Evolutionary conservation across 768 basidiomycete species (phyloP).

Genomic region (Suillus brevipes): DNA sequence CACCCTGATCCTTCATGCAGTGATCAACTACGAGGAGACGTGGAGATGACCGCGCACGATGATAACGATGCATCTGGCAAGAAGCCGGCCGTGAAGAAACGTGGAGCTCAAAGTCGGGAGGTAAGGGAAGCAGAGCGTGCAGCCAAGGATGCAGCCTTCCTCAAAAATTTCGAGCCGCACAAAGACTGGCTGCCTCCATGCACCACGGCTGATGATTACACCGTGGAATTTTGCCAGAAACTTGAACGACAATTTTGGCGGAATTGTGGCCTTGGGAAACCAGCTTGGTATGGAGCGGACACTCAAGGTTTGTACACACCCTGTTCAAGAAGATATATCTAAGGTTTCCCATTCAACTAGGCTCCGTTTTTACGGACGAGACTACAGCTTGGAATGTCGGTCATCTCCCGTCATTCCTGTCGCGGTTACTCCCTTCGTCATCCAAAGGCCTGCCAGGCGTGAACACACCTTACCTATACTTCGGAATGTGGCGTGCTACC

Average conservation of each 20-base stretch:
- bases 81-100: slow-evolving; percentile 41
- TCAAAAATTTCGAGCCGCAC: slow-evolving; percentile 69
- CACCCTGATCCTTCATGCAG: slow-evolving; percentile 9
- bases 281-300: slow-evolving; percentile 99
- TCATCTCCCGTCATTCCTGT: slow-evolving; percentile 81
- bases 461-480: slow-evolving; percentile 96
- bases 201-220: slow-evolving; percentile 77
- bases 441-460: slow-evolving; percentile 85
- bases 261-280: slow-evolving; percentile 80
- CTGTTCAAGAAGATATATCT: not conserved
- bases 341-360: slow-evolving; percentile 30
- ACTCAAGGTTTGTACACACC: slow-evolving; percentile 65
- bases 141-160: slow-evolving; percentile 52
- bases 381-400: slow-evolving; percentile 95
- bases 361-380: slow-evolving; percentile 70
- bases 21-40: slow-evolving; percentile 11
- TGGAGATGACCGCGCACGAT: slow-evolving; percentile 11
- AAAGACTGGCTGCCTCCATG: slow-evolving; percentile 79
- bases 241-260: slow-evolving; percentile 93
- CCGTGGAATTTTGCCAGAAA: slow-evolving; percentile 81
- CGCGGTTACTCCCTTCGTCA: slow-evolving; percentile 70
- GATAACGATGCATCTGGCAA: slow-evolving; percentile 34
- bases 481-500: slow-evolving; percentile 99
- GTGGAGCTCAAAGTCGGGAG: slow-evolving; percentile 40
- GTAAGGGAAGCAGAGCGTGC: slow-evolving; percentile 46